Evolutionary conservation across 768 basidiomycete genomes (phyloP), one percentile per base, ranked within the genome.

Genomic region (Suillus lakei): DNA sequence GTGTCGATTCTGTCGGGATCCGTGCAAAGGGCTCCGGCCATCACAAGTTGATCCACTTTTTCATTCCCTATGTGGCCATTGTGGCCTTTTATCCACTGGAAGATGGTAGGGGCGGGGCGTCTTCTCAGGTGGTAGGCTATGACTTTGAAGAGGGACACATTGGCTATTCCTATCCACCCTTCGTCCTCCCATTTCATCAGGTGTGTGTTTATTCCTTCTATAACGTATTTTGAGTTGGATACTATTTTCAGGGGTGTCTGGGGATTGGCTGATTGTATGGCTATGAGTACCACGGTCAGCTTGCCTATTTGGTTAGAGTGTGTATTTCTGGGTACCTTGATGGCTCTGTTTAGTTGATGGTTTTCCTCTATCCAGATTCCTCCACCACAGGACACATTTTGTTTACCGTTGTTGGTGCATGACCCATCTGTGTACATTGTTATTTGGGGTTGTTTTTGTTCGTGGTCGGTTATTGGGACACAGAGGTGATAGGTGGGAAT

Each of bases 61-160:
- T 77, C 74, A 36, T 78, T 78, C 13, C 76, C 73, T 0, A 3
- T 10, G 18, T 50, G 34, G 0, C 66, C 67, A 5, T 56, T 18
- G 46, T 76, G 74, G 2, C 76, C 76, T 67, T 76, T 77, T 1
- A 71, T 61, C 75, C 76, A 76, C 50, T 67, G 34, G n/a, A 77
- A 68, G 10, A 10, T 5, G 2, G 74, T 76, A 7, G 51, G 44
- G 5, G 74, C 73, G 0, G 64, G 59, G 13, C 71, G 41, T 5
- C 21, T 4, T 28, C 71, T n/a, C 4, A 77, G 54, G 0, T 53
- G 59, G 41, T 56, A 64, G 7, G 63, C 66, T 9, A 51, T 44
- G 0, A 18, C 6, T 65, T 65, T 36, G 61, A 70, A 59, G 54
- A 60, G 63, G 0, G 65, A 15, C 0, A 12, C 59, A 50, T 80